These are phyloP conservation scores for Aspergillus affinis DNA, from an alignment of 495 filamentous ascomycete species.

Conservation along the genomic window DNA sequence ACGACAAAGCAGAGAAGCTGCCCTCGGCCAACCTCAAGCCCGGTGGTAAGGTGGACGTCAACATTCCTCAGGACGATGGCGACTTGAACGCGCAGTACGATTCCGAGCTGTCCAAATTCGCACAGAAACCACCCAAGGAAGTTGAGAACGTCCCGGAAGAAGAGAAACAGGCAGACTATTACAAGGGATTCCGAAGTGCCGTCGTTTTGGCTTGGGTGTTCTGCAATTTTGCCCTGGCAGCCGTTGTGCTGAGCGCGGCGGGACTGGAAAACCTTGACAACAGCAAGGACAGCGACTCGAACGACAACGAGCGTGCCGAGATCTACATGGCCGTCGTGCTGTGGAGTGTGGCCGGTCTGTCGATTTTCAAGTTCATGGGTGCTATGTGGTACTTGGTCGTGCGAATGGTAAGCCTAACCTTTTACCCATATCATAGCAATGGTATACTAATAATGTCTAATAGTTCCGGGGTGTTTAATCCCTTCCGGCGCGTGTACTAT, in stretches of 20 bases:
- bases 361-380: slow-evolving; percentile 86
- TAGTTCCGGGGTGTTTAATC: slow-evolving; percentile 54
- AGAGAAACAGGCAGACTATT: slow-evolving; percentile 96
- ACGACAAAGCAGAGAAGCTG: slow-evolving; percentile 84
- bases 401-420: slow-evolving; percentile 60
- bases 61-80: slow-evolving; percentile 81
- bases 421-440: neutral
- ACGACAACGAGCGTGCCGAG: slow-evolving; percentile 50
- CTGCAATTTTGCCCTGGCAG: slow-evolving; percentile 85
- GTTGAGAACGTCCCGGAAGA: slow-evolving; percentile 56
- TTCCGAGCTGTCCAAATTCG: slow-evolving; percentile 73
- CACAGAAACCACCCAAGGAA: slow-evolving; percentile 67
- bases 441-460: slow-evolving; percentile 18
- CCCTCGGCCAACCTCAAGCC: slow-evolving; percentile 79
- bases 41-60: slow-evolving; percentile 91
- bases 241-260: slow-evolving; percentile 82
- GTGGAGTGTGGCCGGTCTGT: slow-evolving; percentile 87
- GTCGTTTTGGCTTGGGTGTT: slow-evolving; percentile 97
- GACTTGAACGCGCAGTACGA: slow-evolving; percentile 95
- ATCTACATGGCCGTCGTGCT: slow-evolving; percentile 91
- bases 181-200: slow-evolving; percentile 88
- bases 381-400: slow-evolving; percentile 94
- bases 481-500: neutral
- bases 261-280: slow-evolving; percentile 68
- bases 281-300: slow-evolving; percentile 36